Base-by-base conservation (phyloP, 805 yeast genomes). In the Kodamaea neixiangensis region DNA sequence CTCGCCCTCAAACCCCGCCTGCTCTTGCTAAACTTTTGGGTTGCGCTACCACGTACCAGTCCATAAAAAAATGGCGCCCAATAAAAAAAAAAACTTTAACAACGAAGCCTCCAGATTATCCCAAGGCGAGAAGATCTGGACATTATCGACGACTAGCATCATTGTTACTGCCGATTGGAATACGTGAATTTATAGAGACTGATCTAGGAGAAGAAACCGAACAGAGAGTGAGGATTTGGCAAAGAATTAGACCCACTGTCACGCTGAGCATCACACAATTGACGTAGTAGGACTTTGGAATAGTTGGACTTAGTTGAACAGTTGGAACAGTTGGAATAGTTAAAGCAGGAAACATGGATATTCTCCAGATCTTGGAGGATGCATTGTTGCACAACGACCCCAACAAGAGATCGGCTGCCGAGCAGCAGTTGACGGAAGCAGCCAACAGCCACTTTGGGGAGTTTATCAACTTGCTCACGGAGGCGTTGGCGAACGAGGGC, bases 361-460 rank as follows among this genome's bases (percentile, higher is more conserved):
- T 90, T 64, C 81, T 83, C 57, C 78, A 78, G 59, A 75, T 87
- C 54, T 81, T 91, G 63, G 96, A 89, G 66, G 84, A 85, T 61
- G 96, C 96, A 52, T 81, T 91, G 65, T 72, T 87, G 59, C 81
- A 79, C 63, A 80, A 85, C 18, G 83, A 88, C 66, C 83, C 86
- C 34, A 69, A 73, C 51, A 78, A 81, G 58, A 83, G 97, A 72
- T 71, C 83, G 39, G 80, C 81, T 56, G 96, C 97, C 54, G 97
- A 90, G 69, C 75, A 81, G 40, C 88, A 89, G 68, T 80, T 93
- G 61, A 76, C 77, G 58, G 78, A 79, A 46, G 81, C 89, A 19
- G 87, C 96, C 13, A 77, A 79, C 58, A 87, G 83, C 54, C 86
- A 89, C 69, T 93, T 89, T 74, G 84, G 82, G 41, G 85, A 83